phyloP scores from a whole-genome alignment of 495 filamentous ascomycete genomes.

The Penicillium maclennaniae region DNA sequence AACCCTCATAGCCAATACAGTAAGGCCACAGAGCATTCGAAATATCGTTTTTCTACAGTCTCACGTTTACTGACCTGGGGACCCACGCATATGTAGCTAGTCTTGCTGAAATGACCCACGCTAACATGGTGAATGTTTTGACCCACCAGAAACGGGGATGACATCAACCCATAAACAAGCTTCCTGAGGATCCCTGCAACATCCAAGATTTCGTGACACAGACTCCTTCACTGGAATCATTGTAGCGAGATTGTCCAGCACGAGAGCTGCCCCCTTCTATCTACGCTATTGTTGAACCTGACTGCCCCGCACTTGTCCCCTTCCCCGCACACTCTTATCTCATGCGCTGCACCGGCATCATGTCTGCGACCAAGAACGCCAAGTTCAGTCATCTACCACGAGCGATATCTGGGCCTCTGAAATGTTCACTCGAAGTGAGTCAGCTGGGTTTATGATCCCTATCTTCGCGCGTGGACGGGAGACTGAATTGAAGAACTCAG shows the following conservation, averaged over 20 bases:
- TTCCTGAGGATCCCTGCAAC: not conserved
- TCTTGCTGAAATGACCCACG: no score
- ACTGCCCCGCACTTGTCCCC: not conserved
- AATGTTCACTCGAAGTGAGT: slow-evolving; percentile 40
- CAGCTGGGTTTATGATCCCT: not conserved
- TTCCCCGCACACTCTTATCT: not conserved
- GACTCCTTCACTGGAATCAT: not conserved
- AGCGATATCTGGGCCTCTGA: slow-evolving; percentile 58
- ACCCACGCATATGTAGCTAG: no score
- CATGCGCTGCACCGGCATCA: not conserved
- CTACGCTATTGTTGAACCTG: not conserved
- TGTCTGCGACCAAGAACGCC: slow-evolving; percentile 2
- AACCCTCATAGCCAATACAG: no score
- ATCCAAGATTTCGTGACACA: not conserved
- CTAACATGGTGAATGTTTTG: not conserved
- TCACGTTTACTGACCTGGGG: no score
- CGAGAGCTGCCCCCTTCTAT: not conserved
- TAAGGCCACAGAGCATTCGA: no score
- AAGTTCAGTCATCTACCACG: slow-evolving; percentile 61
- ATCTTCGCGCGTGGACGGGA: not conserved
- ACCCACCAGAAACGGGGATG: not conserved
- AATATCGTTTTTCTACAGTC: no score
- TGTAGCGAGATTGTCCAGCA: not conserved
- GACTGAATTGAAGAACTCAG: slow-evolving; percentile 17
- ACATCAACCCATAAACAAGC: not conserved